Percentiles rank a stretch among this genome's conserved stretches.
Conservation (phyloP, 768 basidiomycete genomes). For the Zangia roseola region DNA sequence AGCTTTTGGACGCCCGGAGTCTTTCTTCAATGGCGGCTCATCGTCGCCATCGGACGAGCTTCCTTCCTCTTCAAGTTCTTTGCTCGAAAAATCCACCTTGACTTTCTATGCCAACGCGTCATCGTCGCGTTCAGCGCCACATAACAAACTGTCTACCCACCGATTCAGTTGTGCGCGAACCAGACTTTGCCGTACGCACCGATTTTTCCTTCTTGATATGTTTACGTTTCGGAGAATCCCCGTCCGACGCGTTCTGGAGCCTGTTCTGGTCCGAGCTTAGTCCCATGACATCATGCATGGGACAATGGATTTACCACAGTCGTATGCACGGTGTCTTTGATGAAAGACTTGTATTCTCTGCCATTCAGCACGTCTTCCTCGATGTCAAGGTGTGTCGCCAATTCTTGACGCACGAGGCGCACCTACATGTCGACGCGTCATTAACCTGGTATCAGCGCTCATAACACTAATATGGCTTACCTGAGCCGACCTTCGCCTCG, state of each 20-base stretch:
- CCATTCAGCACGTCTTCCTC: conserved; percentile 42
- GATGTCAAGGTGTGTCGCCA: conserved; percentile 49
- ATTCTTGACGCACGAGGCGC: conserved; percentile 46
- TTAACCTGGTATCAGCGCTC: background rate
- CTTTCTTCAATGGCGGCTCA: conserved; percentile 8
- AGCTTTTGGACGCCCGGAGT: conserved; percentile 7
- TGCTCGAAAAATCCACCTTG: background rate
- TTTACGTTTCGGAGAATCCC: background rate
- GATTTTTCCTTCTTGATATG: conserved; percentile 11
- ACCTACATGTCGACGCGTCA: conserved; percentile 25
- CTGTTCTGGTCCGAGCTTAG: conserved; percentile 4
- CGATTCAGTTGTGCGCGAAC: conserved; percentile 9
- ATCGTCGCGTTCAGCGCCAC: background rate
- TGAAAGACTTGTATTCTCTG: conserved; percentile 42
- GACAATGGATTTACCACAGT: conserved; percentile 11
- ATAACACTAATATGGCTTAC: conserved; percentile 10
- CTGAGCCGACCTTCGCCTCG: conserved; percentile 19
- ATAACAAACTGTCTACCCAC: conserved; percentile 6
- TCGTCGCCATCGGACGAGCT: conserved; percentile 1
- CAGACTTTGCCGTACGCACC: background rate
- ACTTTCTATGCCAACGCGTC: background rate
- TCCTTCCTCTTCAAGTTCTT: conserved; percentile 1
- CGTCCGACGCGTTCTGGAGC: conserved; percentile 10
- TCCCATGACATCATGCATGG: background rate
- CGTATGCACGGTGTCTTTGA: conserved; percentile 37